A percentile compares a stretch with the other conserved stretches of the same genome.
These are phyloP conservation scores for Podaxis sp. DNA, from an alignment of 768 basidiomycete genomes.

Conservation along the genomic window DNA sequence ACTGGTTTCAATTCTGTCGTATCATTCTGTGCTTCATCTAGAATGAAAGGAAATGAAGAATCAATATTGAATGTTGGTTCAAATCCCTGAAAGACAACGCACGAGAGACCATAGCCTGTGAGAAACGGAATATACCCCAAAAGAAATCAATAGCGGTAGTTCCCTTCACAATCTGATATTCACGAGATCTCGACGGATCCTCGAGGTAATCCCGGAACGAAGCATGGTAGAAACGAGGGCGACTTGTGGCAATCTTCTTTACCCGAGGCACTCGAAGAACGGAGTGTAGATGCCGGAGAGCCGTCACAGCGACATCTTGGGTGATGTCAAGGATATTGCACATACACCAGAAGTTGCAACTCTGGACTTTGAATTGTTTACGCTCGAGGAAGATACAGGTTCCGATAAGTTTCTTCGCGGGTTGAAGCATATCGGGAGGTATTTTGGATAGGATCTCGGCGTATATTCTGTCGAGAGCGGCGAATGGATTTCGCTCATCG, in stretches of 20 bases:
- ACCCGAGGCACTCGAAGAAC: not conserved
- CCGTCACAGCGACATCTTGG: not conserved
- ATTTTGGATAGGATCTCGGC: constrained; percentile 2
- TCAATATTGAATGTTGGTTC: too few species aligned
- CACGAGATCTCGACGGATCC: not conserved
- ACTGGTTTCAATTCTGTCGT: too few species aligned
- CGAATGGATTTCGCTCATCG: not conserved
- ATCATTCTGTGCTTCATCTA: too few species aligned
- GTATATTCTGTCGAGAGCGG: constrained; percentile 13
- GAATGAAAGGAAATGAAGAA: too few species aligned
- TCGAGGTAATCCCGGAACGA: constrained; percentile 4
- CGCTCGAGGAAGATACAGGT: not conserved
- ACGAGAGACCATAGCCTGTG: too few species aligned
- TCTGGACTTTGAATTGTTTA: not conserved
- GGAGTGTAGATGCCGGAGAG: constrained; percentile 1
- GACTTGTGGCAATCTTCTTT: not conserved
- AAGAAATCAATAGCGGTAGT: not conserved
- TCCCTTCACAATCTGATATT: not conserved
- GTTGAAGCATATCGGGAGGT: not conserved
- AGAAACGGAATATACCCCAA: not conserved
- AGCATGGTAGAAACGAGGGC: constrained; percentile 8
- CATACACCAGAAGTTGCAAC: not conserved
- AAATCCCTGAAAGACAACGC: too few species aligned
- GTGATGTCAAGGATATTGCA: not conserved
- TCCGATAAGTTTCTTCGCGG: not conserved